phyloP scores from a whole-genome alignment of 495 filamentous ascomycete species.

The Entonaema liquescens region DNA sequence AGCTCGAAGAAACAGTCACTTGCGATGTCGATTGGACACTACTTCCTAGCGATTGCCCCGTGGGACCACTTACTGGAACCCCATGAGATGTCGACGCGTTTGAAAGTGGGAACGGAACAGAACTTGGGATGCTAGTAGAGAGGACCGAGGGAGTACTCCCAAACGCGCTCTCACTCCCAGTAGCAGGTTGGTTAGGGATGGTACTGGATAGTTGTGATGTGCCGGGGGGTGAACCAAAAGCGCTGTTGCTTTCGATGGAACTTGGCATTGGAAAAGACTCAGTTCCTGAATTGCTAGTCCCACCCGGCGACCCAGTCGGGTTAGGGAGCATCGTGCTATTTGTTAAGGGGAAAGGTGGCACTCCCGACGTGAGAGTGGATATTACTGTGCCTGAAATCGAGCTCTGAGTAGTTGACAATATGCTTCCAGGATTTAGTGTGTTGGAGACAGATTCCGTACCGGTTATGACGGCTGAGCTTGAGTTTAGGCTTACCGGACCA shows the following conservation, averaged over 20 bases:
- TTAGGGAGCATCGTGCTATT: conserved; percentile 37
- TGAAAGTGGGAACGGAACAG: conserved; percentile 27
- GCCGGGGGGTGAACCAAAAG: not conserved
- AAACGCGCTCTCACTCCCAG: conserved; percentile 20
- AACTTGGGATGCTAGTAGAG: conserved; percentile 17
- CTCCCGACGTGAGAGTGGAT: conserved; percentile 2
- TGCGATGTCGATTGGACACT: conserved; percentile 15
- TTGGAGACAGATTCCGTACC: conserved; percentile 12
- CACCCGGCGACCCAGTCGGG: conserved; percentile 26
- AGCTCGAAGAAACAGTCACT: not conserved
- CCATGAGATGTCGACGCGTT: conserved; percentile 31
- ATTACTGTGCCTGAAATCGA: conserved; percentile 26
- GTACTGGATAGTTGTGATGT: conserved; percentile 3
- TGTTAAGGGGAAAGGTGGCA: conserved; percentile 39
- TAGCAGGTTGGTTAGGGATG: conserved; percentile 1
- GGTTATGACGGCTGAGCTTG: conserved; percentile 3
- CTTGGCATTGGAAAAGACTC: not conserved
- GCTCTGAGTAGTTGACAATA: not conserved
- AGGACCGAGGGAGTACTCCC: conserved; percentile 6
- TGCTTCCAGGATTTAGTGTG: conserved; percentile 13
- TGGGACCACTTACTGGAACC: not conserved
- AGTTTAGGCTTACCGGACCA: not conserved
- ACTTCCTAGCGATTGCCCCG: conserved; percentile 1
- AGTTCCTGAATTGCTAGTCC: conserved; percentile 5
- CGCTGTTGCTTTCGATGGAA: conserved; percentile 1